A percentile compares a stretch with the other conserved stretches of the same genome.
Evolutionary conservation across 2,329 filamentous ascomycete species (phyloP).

Genomic region (Phymatotrichopsis omnivora): DNA sequence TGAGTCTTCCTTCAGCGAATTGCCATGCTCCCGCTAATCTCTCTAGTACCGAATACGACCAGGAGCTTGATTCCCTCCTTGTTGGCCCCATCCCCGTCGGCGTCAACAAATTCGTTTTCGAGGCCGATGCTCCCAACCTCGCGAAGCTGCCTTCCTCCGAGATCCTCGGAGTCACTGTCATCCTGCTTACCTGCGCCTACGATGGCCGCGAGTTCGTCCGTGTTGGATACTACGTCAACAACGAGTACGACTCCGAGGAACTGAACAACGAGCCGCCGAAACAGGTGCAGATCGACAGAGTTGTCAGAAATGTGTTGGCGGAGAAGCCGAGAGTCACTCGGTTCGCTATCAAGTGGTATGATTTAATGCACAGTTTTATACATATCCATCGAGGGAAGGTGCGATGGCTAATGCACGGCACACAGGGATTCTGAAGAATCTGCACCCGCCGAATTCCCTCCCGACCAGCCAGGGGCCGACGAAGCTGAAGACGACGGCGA

Average conservation of each 20-base stretch:
- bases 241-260: slow-evolving; percentile 92
- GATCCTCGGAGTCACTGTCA: slow-evolving; percentile 92
- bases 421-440: slow-evolving; percentile 92
- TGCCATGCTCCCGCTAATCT: slow-evolving; percentile 17
- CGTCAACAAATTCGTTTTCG: slow-evolving; percentile 97
- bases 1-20: slow-evolving; percentile 41
- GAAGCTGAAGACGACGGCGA: slow-evolving; percentile 69
- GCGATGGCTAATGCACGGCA: no score
- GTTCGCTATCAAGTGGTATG: slow-evolving; percentile 97
- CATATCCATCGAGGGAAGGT: background rate
- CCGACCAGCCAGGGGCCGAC: slow-evolving; percentile 94
- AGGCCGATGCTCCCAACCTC: slow-evolving; percentile 85
- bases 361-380: slow-evolving; percentile 21
- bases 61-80: slow-evolving; percentile 92
- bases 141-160: slow-evolving; percentile 86
- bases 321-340: slow-evolving; percentile 96
- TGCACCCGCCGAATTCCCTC: slow-evolving; percentile 89
- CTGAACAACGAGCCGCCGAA: slow-evolving; percentile 79
- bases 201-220: slow-evolving; percentile 94
- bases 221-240: slow-evolving; percentile 99
- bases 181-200: slow-evolving; percentile 92
- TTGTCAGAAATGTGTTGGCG: slow-evolving; percentile 81
- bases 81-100: slow-evolving; percentile 96
- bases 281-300: slow-evolving; percentile 86
- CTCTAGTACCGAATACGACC: slow-evolving; percentile 81